phyloP scores from a whole-genome alignment of 2,329 filamentous ascomycete species.

The Calonectria ilicicola region DNA sequence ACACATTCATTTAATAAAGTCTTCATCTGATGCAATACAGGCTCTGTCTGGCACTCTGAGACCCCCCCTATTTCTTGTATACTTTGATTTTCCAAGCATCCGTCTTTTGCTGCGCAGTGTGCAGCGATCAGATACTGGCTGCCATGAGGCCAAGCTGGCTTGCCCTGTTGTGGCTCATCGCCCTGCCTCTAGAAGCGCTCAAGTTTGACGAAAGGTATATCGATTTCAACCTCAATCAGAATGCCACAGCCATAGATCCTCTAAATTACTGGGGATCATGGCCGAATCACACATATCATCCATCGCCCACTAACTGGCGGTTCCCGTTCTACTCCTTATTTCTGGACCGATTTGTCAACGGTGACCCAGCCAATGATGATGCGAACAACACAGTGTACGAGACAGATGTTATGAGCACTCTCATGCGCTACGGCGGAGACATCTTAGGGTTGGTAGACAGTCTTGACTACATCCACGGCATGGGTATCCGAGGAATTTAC shows the following conservation, averaged over 20 bases:
- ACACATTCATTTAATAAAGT: neutral
- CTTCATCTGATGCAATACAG: neutral
- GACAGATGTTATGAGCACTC: neutral
- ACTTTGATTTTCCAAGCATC: neutral
- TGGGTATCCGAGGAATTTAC: neutral
- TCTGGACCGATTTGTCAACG: neutral
- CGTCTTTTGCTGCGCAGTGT: neutral
- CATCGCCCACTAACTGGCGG: neutral
- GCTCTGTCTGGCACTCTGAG: neutral
- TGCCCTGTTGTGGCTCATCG: neutral
- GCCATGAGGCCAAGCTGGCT: neutral
- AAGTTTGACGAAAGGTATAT: neutral
- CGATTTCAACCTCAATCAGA: neutral
- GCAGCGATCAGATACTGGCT: neutral
- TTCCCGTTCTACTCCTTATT: neutral
- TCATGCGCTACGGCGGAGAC: neutral
- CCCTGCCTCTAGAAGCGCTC: neutral
- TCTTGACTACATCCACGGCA: neutral
- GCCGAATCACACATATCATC: neutral
- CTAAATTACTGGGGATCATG: neutral
- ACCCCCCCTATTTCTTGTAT: neutral
- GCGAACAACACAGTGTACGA: neutral
- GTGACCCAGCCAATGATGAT: neutral
- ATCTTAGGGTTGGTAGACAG: neutral
- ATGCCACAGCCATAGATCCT: neutral